Evolutionary conservation across 2,329 filamentous ascomycete genomes (phyloP), one percentile per base, ranked within the genome.

Genomic region (Zasmidium angulare): DNA sequence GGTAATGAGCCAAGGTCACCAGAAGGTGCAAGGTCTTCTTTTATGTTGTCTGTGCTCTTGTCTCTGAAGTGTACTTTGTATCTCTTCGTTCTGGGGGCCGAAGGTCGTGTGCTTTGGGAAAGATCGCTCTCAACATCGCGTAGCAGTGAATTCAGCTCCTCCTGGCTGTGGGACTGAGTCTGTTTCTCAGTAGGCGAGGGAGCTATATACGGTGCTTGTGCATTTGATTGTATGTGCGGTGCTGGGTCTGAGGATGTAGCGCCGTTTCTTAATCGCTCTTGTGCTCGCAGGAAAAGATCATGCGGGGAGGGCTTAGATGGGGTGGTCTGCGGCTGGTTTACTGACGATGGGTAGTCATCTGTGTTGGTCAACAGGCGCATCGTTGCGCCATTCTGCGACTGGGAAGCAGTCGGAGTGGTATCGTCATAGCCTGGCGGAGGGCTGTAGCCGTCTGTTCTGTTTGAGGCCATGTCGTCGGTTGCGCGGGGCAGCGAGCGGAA

Each of bases 361-460:
- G 69, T 72, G 63, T 76, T 76, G 63, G 79, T 79, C 73, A 82
- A 74, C 69, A 82, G 72, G 60, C 79, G 78, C 79, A 82, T 81
- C 49, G 77, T 79, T 56, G 78, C 74, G 57, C 76, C 76, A 68
- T 75, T 72, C 66, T 74, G 75, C 57, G 53, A 43, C 19, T 67
- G 64, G 50, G 71, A 66, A 31, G 68, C 70, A 29, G 72, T 70
- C 19, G 71, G 68, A 2, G 64, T 65, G 23, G 68, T 66, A 48
- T 80, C 77, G 61, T 78, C 75, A 65, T 81, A 82, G 66, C 75
- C 72, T 62, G 79, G 78, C 50, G 78, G 78, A 19, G 69, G 69
- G 14, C 66, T 70, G 58, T 71, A 72, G 69, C 66, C 65, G 50
- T 65, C 59, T 24, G 66, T 71, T 68, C 65, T 63, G 50, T 65